Evolutionary conservation across 1,139 yeast genomes (phyloP).

Genomic region (Entelexis sorbosivorans): DNA sequence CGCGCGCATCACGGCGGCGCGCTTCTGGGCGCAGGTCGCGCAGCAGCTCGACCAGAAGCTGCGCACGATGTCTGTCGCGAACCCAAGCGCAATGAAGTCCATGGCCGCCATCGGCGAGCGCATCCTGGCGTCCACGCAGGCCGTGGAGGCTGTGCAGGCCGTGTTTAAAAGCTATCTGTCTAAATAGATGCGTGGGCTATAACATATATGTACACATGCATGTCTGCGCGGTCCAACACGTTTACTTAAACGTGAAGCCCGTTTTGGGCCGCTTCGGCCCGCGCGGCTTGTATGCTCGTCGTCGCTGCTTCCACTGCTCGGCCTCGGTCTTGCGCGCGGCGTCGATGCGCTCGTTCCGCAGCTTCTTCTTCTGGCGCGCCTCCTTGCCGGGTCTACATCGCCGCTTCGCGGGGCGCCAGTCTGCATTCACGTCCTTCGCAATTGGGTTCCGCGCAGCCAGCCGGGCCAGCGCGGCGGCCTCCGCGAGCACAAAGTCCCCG

Average conservation of each 20-base stretch:
- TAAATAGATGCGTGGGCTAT: too few relatives aligned
- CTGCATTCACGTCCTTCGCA: conserved; percentile 24
- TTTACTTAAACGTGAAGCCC: conserved; percentile 3
- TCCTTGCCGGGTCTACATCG: conserved; percentile 30
- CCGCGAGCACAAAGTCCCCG: conserved; percentile 20
- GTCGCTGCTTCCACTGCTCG: conserved; percentile 3
- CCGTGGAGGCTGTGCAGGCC: conserved; percentile 9
- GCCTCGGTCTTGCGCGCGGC: conserved; percentile 11
- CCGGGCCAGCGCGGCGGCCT: conserved; percentile 12
- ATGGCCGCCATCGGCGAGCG: conserved; percentile 12
- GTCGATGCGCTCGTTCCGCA: conserved; percentile 12
- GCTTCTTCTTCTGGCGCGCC: conserved; percentile 24
- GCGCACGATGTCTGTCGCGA: conserved; percentile 22
- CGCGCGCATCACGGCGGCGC: conserved; percentile 1
- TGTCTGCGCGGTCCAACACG: too few relatives aligned
- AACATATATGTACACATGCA: too few relatives aligned
- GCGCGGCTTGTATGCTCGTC: background rate
- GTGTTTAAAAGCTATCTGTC: conserved; percentile 15
- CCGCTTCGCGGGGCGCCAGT: conserved; percentile 21
- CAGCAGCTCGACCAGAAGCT: conserved; percentile 22
- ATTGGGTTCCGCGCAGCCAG: conserved; percentile 25
- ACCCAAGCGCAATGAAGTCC: conserved; percentile 16
- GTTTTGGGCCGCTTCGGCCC: background rate
- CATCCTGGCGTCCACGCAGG: conserved; percentile 13
- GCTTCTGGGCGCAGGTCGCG: conserved; percentile 20